Percentiles rank a stretch among this genome's conserved stretches.
Conservation (phyloP, 768 basidiomycete species). For the Pholiota molesta region DNA sequence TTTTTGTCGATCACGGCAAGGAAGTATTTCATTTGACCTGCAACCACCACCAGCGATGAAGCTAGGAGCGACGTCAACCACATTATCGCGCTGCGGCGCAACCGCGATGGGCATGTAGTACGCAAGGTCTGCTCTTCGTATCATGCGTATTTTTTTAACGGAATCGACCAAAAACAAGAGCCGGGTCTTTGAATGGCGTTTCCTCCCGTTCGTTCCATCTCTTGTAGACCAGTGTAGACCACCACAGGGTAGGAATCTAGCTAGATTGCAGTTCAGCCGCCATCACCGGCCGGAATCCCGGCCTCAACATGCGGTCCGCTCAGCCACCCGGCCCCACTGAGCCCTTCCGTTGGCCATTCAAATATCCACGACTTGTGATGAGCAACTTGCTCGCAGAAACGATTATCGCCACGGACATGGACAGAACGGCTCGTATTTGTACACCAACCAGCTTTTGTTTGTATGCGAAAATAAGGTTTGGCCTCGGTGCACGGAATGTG, state of each 20-base stretch:
- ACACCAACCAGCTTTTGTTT: background rate
- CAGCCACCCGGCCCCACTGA: background rate
- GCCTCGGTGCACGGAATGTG: background rate
- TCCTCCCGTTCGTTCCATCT: too few relatives aligned
- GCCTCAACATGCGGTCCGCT: background rate
- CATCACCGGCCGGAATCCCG: background rate
- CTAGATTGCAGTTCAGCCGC: background rate
- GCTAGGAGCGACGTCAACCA: too few relatives aligned
- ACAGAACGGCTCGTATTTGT: background rate
- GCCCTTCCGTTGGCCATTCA: background rate
- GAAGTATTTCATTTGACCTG: background rate
- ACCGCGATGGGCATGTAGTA: too few relatives aligned
- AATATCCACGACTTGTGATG: background rate
- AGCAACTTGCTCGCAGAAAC: background rate
- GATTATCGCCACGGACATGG: background rate
- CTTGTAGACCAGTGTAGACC: too few relatives aligned
- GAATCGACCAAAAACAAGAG: too few relatives aligned
- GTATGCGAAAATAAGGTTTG: slow-evolving; percentile 4
- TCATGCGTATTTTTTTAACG: too few relatives aligned
- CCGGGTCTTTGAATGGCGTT: too few relatives aligned
- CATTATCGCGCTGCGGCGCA: too few relatives aligned
- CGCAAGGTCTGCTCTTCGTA: too few relatives aligned
- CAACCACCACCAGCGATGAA: background rate
- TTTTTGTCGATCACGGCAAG: background rate
- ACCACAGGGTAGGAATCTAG: too few relatives aligned